Conservation (phyloP, 805 yeast genomes). For the Kregervanrija delftensis region DNA sequence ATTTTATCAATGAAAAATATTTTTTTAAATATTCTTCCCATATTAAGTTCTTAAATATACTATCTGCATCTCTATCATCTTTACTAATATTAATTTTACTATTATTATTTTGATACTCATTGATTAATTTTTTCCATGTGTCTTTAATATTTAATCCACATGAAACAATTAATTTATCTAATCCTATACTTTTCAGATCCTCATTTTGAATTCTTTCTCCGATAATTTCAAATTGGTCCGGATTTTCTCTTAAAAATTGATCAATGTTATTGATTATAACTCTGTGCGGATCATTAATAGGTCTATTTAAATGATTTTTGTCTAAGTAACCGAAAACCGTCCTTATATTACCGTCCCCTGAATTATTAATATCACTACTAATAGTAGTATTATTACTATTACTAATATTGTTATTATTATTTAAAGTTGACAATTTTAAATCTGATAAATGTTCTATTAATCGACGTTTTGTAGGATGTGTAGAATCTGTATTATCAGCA, state of each 20-base stretch:
- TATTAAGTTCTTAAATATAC: conserved; percentile 7
- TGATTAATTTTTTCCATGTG: conserved; percentile 9
- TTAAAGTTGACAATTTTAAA: no score
- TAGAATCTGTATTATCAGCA: background rate
- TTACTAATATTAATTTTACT: background rate
- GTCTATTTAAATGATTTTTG: conserved; percentile 3
- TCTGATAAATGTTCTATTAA: conserved; percentile 6
- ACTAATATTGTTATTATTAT: no score
- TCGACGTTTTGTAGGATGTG: conserved; percentile 9
- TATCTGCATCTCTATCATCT: conserved; percentile 2
- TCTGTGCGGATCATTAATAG: conserved; percentile 8
- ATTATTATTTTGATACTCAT: conserved; percentile 2
- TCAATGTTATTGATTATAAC: conserved; percentile 16
- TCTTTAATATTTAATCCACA: conserved; percentile 7
- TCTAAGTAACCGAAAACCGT: conserved; percentile 8
- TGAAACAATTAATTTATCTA: conserved; percentile 11
- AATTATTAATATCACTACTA: no score
- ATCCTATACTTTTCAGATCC: conserved; percentile 6
- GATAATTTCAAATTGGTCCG: conserved; percentile 11
- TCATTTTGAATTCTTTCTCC: conserved; percentile 7
- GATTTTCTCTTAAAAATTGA: conserved; percentile 16
- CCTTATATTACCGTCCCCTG: background rate
- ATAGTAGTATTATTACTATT: no score
- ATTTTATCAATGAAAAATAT: conserved; percentile 13
- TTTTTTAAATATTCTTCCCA: conserved; percentile 13